Base-by-base conservation (phyloP, 352 stramenopile genomes). In the Pseudoperonospora humuli region DNA sequence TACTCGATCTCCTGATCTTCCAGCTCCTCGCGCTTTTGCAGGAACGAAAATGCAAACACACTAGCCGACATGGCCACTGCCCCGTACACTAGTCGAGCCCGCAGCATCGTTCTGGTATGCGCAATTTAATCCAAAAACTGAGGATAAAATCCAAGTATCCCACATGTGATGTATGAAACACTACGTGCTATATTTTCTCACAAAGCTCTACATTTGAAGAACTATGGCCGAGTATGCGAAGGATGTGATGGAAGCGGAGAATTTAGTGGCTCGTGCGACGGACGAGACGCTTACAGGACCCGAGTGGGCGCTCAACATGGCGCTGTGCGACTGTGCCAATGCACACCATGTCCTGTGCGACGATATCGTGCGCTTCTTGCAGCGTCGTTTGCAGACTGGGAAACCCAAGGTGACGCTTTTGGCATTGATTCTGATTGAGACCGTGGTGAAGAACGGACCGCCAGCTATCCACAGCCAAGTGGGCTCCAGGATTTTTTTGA, bases 401-500 rank as follows among this genome's bases (percentile, higher is more conserved):
- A 58, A 46, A 20, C 56, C 75, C 1, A 72, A 75, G 20, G 47
- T 53, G 15, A 52, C 68, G 36, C 61, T 85, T 2, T 54, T 79
- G 33, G 54, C 81, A 48, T 55, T 93, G 7, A 50, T 88, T 34
- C 45, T 89, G 25, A 72, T 65, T 0, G 81, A 90, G 40, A 84
- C 76, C 11, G 25, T 88, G 21, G 75, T 93, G 31, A 90, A 89
- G 56, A 93, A 93, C 46, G 77, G 77, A 5, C 67, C 75, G n/a
- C 33, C 45, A 15, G 46, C 57, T 3, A 54, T 90, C 10, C 73
- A 89, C 45, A 40, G 55, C 23, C 70, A 73, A 45, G 53, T 90
- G n/a, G 75, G 46, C 2, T 68, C 64, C 15, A 65, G 74, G 23
- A n/a, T 50, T 9, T 93, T 91, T 46, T 52, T 93, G 27, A 64